Conservation (phyloP, 2,329 filamentous ascomycete species). For the Cercospora janseana region DNA sequence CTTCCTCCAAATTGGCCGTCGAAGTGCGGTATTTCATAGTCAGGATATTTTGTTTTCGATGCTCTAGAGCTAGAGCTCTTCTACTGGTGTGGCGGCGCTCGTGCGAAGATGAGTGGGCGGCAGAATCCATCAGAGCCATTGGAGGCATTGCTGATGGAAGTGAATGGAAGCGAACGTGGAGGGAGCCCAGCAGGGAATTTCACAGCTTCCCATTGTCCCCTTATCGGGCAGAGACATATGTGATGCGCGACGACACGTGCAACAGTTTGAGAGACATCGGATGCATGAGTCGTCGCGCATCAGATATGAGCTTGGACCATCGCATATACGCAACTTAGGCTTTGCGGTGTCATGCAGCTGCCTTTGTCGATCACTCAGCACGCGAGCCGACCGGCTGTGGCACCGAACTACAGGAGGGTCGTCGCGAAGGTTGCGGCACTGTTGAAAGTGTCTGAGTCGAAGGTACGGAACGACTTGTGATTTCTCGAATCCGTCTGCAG, state of each 20-base stretch:
- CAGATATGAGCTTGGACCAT: not conserved
- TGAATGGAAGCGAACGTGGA: not conserved
- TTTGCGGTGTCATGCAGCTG: constrained; percentile 5
- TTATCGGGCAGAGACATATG: constrained; percentile 4
- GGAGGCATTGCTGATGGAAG: not conserved
- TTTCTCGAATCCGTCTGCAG: too few relatives aligned
- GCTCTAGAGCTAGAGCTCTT: constrained; percentile 9
- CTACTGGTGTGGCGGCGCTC: not conserved
- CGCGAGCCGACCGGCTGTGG: not conserved
- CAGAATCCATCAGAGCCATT: not conserved
- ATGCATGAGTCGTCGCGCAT: not conserved
- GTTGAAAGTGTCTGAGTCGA: too few relatives aligned
- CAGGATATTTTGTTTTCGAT: constrained; percentile 9
- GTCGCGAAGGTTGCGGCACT: too few relatives aligned
- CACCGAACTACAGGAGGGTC: not conserved
- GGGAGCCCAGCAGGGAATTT: not conserved
- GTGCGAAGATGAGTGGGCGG: not conserved
- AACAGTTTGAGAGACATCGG: not conserved
- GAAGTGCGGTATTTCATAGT: constrained; percentile 8
- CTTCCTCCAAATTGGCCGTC: constrained; percentile 1
- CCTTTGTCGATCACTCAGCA: not conserved
- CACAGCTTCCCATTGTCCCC: too few relatives aligned
- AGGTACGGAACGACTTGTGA: too few relatives aligned
- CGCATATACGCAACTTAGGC: constrained; percentile 3
- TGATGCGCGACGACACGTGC: not conserved